phyloP scores from a whole-genome alignment of 495 filamentous ascomycete genomes.

The Aspergillus avenaceus region DNA sequence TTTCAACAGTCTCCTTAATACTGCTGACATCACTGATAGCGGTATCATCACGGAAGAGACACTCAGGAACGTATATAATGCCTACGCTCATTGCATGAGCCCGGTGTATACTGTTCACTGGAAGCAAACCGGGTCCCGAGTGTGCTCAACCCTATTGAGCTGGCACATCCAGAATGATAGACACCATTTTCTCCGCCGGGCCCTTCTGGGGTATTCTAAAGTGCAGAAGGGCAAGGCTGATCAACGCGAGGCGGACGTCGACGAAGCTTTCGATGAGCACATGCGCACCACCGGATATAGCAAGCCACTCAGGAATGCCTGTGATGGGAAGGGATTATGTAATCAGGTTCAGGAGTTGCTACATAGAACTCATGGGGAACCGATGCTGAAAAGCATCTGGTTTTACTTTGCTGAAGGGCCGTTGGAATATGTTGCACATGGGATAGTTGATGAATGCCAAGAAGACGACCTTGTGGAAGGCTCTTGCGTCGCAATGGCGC shows the following conservation, averaged over 20 bases:
- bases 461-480: conserved; percentile 19
- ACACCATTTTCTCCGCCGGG: conserved; percentile 24
- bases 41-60: conserved; percentile 26
- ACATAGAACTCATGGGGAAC: conserved; percentile 1
- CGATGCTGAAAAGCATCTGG: conserved; percentile 21
- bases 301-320: conserved; percentile 21
- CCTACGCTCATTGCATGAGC: conserved; percentile 20
- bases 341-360: conserved; percentile 22
- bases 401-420: conserved; percentile 15
- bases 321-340: conserved; percentile 24
- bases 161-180: conserved; percentile 30
- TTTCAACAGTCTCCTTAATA: conserved; percentile 29
- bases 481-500: conserved; percentile 17
- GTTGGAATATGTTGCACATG: conserved; percentile 21
- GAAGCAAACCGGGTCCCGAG: conserved; percentile 20
- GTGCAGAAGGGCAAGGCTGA: conserved; percentile 25
- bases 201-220: too few relatives aligned
- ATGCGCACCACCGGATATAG: conserved; percentile 27
- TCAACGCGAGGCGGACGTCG: conserved; percentile 27
- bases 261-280: conserved; percentile 26
- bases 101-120: conserved; percentile 25
- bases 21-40: conserved; percentile 25
- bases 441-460: conserved; percentile 14
- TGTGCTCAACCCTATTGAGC: conserved; percentile 20
- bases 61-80: conserved; percentile 24